Base-by-base conservation (phyloP, 805 yeast species). In the Saturnispora saitoi region DNA sequence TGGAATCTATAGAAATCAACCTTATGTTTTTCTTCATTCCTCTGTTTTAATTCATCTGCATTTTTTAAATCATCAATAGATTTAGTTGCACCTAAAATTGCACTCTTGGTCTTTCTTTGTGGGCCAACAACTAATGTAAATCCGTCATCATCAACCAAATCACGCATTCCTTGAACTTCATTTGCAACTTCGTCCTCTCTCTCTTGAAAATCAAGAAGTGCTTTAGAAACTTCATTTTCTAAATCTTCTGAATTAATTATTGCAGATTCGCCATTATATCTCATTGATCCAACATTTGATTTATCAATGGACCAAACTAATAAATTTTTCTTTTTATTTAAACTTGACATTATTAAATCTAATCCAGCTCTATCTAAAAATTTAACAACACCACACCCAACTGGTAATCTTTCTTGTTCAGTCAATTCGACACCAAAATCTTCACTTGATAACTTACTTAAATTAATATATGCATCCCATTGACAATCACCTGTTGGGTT, bases 1-100 rank as follows among this genome's bases (percentile, higher is more conserved):
- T 93, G 99, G 78, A 90, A 93, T 59, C 96, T 76, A 72, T 93
- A 93, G 72, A 93, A 93, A 68, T 95, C 98, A 56, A 77, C 75
- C 71, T 90, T 87, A 58, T 86, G 90, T 61, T 81, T 81, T 65
- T 76, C 79, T 65, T 83, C 80, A 68, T 75, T 71, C 64, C 77
- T 83, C 47, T 71, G 67, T 51, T 68, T 65, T 14, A 69, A 66
- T 48, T 66, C 70, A 2, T 63, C 70, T 48, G 59, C 61, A 42
- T 60, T 57, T 19, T 61, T 60, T 3, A 61, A 48, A 34, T 63
- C 69, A 3, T 54, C 50, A 7, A 57, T 50, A 20, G 56, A 58
- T 56, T 62, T 65, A 26, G 62, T 51, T 5, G 77, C 73, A 39
- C 86, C 86, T 63, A 80, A 55, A 36, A 88, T 72, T 52, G 86